phyloP scores from a whole-genome alignment of 768 basidiomycete genomes.

The Naematelia aurantialba region DNA sequence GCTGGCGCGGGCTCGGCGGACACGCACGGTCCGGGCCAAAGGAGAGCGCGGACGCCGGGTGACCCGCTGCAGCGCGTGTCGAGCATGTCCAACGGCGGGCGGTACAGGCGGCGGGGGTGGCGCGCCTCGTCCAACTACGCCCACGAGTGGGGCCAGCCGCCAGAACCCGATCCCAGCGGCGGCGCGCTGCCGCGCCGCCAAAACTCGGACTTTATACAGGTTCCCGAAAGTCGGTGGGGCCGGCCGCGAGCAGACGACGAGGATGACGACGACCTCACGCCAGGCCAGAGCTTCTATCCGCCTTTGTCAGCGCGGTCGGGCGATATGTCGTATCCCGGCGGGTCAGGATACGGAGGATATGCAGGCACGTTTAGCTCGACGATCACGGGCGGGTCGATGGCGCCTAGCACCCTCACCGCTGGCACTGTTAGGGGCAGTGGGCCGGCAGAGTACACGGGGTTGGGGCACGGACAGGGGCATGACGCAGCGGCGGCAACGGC shows the following conservation, averaged over 20 bases:
- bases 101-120: slow-evolving; percentile 36
- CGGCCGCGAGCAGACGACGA: slow-evolving; percentile 24
- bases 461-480: too few species aligned
- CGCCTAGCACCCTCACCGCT: slow-evolving; percentile 15
- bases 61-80: slow-evolving; percentile 22
- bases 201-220: slow-evolving; percentile 21
- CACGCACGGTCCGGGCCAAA: too few species aligned
- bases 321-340: neutral
- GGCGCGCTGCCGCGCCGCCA: slow-evolving; percentile 6
- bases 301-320: slow-evolving; percentile 11
- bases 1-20: too few species aligned
- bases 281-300: slow-evolving; percentile 16
- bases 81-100: slow-evolving; percentile 24
- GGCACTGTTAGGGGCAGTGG: slow-evolving; percentile 10
- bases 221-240: slow-evolving; percentile 18
- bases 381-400: slow-evolving; percentile 4
- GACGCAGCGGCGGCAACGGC: too few species aligned
- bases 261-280: slow-evolving; percentile 30
- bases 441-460: too few species aligned
- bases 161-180: slow-evolving; percentile 8
- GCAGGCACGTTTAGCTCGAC: neutral
- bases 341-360: slow-evolving; percentile 1
- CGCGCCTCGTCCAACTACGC: slow-evolving; percentile 21
- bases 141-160: neutral
- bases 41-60: slow-evolving; percentile 1